Percentiles rank a stretch among this genome's conserved stretches.
Conservation (phyloP, 2,329 filamentous ascomycete species). For the Akanthomyces muscarius region DNA sequence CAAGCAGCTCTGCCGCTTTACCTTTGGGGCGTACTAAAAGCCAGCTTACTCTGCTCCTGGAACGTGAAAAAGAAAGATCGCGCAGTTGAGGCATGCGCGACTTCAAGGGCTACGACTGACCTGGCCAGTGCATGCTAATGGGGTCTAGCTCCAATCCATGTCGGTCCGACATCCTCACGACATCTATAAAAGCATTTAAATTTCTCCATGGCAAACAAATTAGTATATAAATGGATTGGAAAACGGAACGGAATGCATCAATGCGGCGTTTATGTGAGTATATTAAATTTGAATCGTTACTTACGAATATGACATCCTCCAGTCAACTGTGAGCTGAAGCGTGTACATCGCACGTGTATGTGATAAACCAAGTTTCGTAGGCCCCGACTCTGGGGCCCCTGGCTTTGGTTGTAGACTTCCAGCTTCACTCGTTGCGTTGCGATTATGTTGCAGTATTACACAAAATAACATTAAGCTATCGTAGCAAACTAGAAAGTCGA, state of each 20-base stretch:
- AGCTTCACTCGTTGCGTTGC: not conserved
- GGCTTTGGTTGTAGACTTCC: not conserved
- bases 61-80: conserved; percentile 44
- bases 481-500: not conserved
- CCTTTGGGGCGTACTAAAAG: conserved; percentile 57
- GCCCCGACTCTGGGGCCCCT: no score
- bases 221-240: not conserved
- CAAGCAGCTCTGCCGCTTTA: conserved; percentile 40
- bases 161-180: not conserved
- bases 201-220: not conserved
- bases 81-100: conserved; percentile 19
- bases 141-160: not conserved
- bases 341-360: no score
- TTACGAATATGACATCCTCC: not conserved
- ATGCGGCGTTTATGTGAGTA: not conserved
- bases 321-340: not conserved
- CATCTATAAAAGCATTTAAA: not conserved
- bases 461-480: conserved; percentile 9
- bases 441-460: conserved; percentile 1
- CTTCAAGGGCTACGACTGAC: not conserved
- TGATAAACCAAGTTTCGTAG: no score
- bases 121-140: not conserved
- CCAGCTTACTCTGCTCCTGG: conserved; percentile 54
- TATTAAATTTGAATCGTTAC: not conserved
- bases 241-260: not conserved